A percentile compares a stretch with the other conserved stretches of the same genome.
Conservation (phyloP, 2,329 filamentous ascomycete genomes). For the Knufia fluminis region DNA sequence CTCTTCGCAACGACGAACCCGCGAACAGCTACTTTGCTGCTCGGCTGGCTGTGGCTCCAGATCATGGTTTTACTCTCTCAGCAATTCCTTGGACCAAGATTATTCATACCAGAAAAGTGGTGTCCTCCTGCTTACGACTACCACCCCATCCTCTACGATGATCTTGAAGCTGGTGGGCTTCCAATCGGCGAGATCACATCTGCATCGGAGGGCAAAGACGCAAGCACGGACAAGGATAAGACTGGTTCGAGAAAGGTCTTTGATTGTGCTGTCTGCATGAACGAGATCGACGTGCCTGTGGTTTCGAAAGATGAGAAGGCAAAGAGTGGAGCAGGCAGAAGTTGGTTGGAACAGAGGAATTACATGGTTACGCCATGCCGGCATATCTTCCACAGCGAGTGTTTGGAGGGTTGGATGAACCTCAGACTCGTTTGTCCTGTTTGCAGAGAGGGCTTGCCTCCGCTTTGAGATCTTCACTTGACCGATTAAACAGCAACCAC, state of each 20-base stretch:
- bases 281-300: constrained; percentile 81
- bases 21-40: constrained; percentile 54
- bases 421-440: constrained; percentile 90
- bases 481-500: too few species aligned
- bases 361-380: constrained; percentile 98
- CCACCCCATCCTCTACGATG: constrained; percentile 77
- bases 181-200: constrained; percentile 63
- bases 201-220: constrained; percentile 29
- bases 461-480: constrained; percentile 44
- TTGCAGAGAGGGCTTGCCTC: constrained; percentile 80
- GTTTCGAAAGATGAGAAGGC: constrained; percentile 48
- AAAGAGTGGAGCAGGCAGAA: constrained; percentile 38
- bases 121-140: constrained; percentile 72
- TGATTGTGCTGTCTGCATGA: constrained; percentile 92
- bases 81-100: constrained; percentile 78
- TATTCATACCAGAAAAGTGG: constrained; percentile 65
- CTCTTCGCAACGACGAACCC: constrained; percentile 65
- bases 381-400: constrained; percentile 88
- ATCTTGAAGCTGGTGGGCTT: constrained; percentile 62
- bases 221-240: constrained; percentile 25
- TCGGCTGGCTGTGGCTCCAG: constrained; percentile 80
- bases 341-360: constrained; percentile 65
- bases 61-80: constrained; percentile 69
- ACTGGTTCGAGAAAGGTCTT: constrained; percentile 50
- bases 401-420: constrained; percentile 93